These are phyloP conservation scores for Oropetium thomaeum DNA, from an alignment of 176 grass and related monocot genomes.

Conservation along the genomic window DNA sequence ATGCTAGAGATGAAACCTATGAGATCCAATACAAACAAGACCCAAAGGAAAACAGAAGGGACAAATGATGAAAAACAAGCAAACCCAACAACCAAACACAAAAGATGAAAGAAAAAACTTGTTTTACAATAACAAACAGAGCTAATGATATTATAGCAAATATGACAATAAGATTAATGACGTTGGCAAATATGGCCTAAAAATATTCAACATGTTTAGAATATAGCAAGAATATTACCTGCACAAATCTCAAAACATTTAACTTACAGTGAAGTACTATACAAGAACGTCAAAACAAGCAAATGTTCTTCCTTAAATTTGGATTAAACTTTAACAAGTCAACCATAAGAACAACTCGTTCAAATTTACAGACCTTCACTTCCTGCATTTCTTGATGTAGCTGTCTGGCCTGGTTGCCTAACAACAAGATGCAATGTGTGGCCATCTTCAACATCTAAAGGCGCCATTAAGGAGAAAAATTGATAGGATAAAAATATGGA, in stretches of 20 bases:
- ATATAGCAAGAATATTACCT: background rate
- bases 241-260: background rate
- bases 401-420: conserved; percentile 66
- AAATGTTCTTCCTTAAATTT: background rate
- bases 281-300: conserved; percentile 21
- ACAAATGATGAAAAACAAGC: too few species aligned
- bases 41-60: too few species aligned
- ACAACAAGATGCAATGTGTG: conserved; percentile 99
- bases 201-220: background rate
- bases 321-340: conserved; percentile 15
- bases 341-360: background rate
- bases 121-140: background rate
- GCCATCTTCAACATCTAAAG: conserved; percentile 98
- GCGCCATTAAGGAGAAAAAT: conserved; percentile 41
- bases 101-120: too few species aligned
- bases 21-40: too few species aligned
- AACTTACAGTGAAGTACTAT: background rate
- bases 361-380: conserved; percentile 52
- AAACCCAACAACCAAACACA: conserved; percentile 6
- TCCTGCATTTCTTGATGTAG: conserved; percentile 50
- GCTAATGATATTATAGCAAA: background rate
- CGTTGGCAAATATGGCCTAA: too few species aligned
- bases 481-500: conserved; percentile 7
- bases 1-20: too few species aligned
- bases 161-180: too few species aligned